phyloP scores from a whole-genome alignment of 2,329 filamentous ascomycete genomes.

The Penicillium sp. region DNA sequence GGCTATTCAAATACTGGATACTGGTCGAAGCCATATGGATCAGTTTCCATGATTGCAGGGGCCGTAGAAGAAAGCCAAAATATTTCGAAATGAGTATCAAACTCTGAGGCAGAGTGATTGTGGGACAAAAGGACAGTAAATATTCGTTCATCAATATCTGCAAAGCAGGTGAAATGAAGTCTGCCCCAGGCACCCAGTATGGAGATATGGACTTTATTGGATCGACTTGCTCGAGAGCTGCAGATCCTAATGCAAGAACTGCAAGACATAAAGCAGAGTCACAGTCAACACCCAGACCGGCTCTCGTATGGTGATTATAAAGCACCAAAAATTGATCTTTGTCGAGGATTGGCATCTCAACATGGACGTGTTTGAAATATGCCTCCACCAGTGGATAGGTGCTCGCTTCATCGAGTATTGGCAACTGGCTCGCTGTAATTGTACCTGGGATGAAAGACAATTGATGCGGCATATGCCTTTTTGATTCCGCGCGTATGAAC shows the following conservation, averaged over 20 bases:
- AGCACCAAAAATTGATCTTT: slow-evolving; percentile 1
- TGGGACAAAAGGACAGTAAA: slow-evolving; percentile 8
- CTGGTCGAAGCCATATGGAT: slow-evolving; percentile 10
- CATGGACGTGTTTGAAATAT: slow-evolving; percentile 6
- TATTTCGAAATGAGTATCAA: slow-evolving; percentile 9
- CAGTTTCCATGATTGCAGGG: slow-evolving; percentile 8
- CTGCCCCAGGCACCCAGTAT: slow-evolving; percentile 5
- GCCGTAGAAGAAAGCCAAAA: slow-evolving; percentile 7
- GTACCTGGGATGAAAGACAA: slow-evolving; percentile 4
- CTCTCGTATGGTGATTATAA: slow-evolving; percentile 1
- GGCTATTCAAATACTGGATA: slow-evolving; percentile 11
- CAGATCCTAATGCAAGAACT: slow-evolving; percentile 7
- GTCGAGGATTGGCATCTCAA: slow-evolving; percentile 8
- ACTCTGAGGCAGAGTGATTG: slow-evolving; percentile 7
- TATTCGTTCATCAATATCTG: slow-evolving; percentile 12
- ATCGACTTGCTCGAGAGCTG: slow-evolving; percentile 5
- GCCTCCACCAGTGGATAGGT: slow-evolving; percentile 4
- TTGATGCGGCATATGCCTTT: slow-evolving; percentile 4
- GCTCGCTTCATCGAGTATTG: neutral
- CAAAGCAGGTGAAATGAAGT: slow-evolving; percentile 4
- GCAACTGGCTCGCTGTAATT: slow-evolving; percentile 1
- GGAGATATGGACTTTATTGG: slow-evolving; percentile 3
- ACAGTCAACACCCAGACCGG: slow-evolving; percentile 6
- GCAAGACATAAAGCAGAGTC: slow-evolving; percentile 8
- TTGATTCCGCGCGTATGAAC: slow-evolving; percentile 11